Conservation (phyloP, 2,329 filamentous ascomycete genomes). For the Aspergillus bombycis region DNA sequence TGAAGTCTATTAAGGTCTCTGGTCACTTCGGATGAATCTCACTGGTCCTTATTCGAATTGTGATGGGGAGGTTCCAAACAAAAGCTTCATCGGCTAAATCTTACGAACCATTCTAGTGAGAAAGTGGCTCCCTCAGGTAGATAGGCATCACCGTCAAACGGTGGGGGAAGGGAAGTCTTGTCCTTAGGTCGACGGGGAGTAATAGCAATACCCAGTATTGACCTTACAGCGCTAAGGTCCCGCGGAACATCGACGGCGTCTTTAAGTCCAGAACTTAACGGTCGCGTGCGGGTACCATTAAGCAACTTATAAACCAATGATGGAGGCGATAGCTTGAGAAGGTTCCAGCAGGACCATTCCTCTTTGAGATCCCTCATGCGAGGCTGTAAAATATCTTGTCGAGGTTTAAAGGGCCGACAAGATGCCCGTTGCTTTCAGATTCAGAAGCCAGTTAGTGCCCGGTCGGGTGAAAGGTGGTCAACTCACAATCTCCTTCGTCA, state of each 20-base stretch:
- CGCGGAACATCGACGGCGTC: constrained; percentile 7
- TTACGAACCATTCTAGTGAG: background rate
- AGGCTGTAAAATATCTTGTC: background rate
- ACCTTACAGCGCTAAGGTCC: background rate
- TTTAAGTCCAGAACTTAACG: constrained; percentile 15
- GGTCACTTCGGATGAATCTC: constrained; percentile 4
- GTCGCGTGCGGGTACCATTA: constrained; percentile 11
- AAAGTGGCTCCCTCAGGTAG: background rate
- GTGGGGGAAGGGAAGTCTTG: background rate
- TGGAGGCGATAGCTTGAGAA: background rate
- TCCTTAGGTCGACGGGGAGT: background rate
- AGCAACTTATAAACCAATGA: constrained; percentile 9
- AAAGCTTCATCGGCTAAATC: constrained; percentile 6
- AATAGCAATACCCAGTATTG: background rate
- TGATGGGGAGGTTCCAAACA: constrained; percentile 5
- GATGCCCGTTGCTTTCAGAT: background rate
- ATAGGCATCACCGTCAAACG: constrained; percentile 1
- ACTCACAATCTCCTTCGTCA: background rate
- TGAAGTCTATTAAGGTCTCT: background rate
- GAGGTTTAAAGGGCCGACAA: constrained; percentile 7
- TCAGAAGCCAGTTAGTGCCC: background rate
- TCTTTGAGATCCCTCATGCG: background rate
- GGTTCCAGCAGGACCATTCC: background rate
- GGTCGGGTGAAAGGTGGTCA: background rate
- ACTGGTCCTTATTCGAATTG: background rate